Evolutionary conservation across 495 filamentous ascomycete species (phyloP).

Genomic region (Evansstolkia leycettana): DNA sequence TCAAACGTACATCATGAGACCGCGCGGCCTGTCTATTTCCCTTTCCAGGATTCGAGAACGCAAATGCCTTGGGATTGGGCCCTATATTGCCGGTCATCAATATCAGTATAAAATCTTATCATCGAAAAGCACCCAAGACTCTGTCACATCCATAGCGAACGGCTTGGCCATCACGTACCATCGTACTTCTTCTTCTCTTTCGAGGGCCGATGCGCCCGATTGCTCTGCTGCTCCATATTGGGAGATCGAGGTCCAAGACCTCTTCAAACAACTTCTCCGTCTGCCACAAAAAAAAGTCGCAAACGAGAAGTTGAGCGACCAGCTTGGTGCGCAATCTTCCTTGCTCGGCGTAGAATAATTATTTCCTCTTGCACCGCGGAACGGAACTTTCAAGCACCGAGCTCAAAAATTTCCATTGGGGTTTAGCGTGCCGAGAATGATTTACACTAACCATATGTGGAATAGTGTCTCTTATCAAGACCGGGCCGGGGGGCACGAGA

Average conservation of each 20-base stretch:
- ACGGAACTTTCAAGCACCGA: conserved; percentile 16
- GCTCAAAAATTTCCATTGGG: conserved; percentile 11
- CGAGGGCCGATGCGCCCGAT: conserved; percentile 71
- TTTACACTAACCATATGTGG: too few relatives aligned
- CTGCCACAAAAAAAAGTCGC: conserved; percentile 6
- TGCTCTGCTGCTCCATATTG: conserved; percentile 71
- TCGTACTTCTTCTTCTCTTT: conserved; percentile 85
- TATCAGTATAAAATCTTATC: neutral
- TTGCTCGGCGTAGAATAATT: conserved; percentile 24
- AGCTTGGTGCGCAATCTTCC: conserved; percentile 9
- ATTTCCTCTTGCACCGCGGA: conserved; percentile 18
- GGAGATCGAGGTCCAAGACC: conserved; percentile 20
- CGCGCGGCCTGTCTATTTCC: conserved; percentile 73
- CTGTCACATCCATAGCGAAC: neutral
- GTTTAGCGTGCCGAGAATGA: conserved; percentile 6
- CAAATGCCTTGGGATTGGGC: conserved; percentile 85
- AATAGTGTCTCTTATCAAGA: conserved; percentile 1
- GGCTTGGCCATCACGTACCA: conserved; percentile 19
- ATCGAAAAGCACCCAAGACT: neutral
- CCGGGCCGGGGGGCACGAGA: neutral
- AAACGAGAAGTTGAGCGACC: neutral
- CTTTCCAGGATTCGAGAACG: conserved; percentile 73
- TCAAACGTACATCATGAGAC: conserved; percentile 71
- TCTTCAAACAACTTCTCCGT: conserved; percentile 13
- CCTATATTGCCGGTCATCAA: conserved; percentile 30